Evolutionary conservation across 2,329 filamentous ascomycete genomes (phyloP).

Genomic region (Trichoderma sp.): DNA sequence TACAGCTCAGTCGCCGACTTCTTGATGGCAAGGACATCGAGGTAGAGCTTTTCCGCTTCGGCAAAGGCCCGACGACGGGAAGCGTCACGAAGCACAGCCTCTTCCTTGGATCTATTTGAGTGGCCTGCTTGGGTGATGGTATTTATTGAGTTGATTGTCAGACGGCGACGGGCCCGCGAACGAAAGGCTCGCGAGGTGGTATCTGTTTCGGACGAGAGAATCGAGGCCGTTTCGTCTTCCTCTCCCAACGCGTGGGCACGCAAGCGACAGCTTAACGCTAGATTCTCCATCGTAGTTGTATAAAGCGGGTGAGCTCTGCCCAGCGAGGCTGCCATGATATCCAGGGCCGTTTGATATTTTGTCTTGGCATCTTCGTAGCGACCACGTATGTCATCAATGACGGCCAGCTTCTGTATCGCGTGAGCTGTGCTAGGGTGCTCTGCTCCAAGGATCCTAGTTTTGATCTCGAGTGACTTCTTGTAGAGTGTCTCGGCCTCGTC

Average conservation of each 20-base stretch:
- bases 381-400: conserved; percentile 27
- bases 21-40: conserved; percentile 27
- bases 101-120: conserved; percentile 13
- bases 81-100: conserved; percentile 19
- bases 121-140: conserved; percentile 3
- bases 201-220: not conserved
- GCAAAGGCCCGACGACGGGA: conserved; percentile 22
- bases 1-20: conserved; percentile 26
- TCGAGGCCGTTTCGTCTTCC: not conserved
- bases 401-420: conserved; percentile 28
- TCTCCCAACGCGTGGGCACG: conserved; percentile 20
- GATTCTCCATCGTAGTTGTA: conserved; percentile 26
- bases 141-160: not conserved
- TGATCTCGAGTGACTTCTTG: conserved; percentile 28
- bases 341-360: conserved; percentile 26
- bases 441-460: conserved; percentile 23
- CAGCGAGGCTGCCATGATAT: conserved; percentile 24
- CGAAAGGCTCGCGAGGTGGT: not conserved
- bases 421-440: conserved; percentile 26
- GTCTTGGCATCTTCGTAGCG: conserved; percentile 24
- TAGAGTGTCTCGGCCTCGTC: conserved; percentile 30
- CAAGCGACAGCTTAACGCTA: conserved; percentile 25
- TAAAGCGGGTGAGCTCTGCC: conserved; percentile 27
- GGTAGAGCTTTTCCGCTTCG: conserved; percentile 28
- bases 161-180: conserved; percentile 1